Evolutionary conservation across 2,329 filamentous ascomycete species (phyloP).

Genomic region (Sclerotinia trifoliorum): DNA sequence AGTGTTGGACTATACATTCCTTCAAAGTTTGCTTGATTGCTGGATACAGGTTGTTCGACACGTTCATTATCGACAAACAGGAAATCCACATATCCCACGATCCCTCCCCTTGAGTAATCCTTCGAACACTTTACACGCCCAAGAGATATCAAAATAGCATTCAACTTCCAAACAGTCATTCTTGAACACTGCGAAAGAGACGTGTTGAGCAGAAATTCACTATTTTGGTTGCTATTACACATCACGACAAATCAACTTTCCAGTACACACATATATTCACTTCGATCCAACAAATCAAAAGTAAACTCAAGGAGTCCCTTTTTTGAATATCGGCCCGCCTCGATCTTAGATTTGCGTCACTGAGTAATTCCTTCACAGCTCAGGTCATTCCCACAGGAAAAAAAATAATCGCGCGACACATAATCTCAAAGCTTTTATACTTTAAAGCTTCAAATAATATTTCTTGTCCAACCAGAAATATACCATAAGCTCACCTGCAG

Average conservation of each 20-base stretch:
- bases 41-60: slow-evolving; percentile 36
- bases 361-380: background rate
- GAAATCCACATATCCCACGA: slow-evolving; percentile 18
- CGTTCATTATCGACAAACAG: slow-evolving; percentile 35
- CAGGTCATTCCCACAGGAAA: slow-evolving; percentile 13
- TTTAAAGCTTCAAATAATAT: slow-evolving; percentile 18
- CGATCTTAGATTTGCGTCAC: slow-evolving; percentile 3
- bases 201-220: slow-evolving; percentile 3
- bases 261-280: slow-evolving; percentile 2
- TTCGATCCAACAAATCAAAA: background rate
- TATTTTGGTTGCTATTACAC: background rate
- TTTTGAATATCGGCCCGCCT: slow-evolving; percentile 3
- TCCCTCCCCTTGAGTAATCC: slow-evolving; percentile 10
- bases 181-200: background rate
- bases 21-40: slow-evolving; percentile 24
- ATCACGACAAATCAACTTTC: background rate
- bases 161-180: slow-evolving; percentile 3
- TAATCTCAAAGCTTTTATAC: background rate
- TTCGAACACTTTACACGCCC: background rate
- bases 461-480: slow-evolving; percentile 20
- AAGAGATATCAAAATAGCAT: background rate
- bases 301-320: slow-evolving; percentile 3
- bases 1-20: slow-evolving; percentile 29
- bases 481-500: slow-evolving; percentile 26
- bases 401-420: background rate